Percentiles rank a stretch among this genome's conserved stretches.
Conservation (phyloP, 331 rosid species). For the Acacia concinna region DNA sequence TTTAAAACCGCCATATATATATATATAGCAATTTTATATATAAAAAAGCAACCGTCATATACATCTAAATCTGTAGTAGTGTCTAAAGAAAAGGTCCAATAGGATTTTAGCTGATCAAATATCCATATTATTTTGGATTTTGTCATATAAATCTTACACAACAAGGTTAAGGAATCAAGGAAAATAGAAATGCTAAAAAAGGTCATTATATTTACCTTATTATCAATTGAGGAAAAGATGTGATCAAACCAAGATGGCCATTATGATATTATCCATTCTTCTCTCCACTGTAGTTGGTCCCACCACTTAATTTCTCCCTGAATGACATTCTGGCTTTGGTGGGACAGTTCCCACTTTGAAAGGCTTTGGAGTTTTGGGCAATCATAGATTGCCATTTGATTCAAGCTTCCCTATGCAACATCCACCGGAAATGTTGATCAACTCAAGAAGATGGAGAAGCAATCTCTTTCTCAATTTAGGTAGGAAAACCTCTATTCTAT, state of each 20-base stretch:
- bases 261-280: neutral
- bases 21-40: too few relatives aligned
- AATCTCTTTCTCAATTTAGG: constrained; percentile 13
- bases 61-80: too few relatives aligned
- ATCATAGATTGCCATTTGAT: constrained; percentile 22
- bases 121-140: too few relatives aligned
- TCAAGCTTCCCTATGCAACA: neutral
- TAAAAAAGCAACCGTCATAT: too few relatives aligned
- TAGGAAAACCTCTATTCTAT: neutral
- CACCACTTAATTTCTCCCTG: constrained; percentile 37
- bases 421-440: constrained; percentile 30
- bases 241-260: neutral
- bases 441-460: constrained; percentile 26
- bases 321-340: neutral
- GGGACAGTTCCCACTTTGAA: neutral
- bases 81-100: too few relatives aligned
- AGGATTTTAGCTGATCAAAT: too few relatives aligned
- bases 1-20: too few relatives aligned
- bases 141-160: too few relatives aligned
- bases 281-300: constrained; percentile 23
- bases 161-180: too few relatives aligned
- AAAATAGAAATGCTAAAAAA: too few relatives aligned
- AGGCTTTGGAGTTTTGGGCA: constrained; percentile 28
- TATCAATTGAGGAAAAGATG: constrained; percentile 13
- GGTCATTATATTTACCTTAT: neutral